These are phyloP conservation scores for Cytospora piceae DNA, from an alignment of 2,329 filamentous ascomycete genomes.

Conservation along the genomic window DNA sequence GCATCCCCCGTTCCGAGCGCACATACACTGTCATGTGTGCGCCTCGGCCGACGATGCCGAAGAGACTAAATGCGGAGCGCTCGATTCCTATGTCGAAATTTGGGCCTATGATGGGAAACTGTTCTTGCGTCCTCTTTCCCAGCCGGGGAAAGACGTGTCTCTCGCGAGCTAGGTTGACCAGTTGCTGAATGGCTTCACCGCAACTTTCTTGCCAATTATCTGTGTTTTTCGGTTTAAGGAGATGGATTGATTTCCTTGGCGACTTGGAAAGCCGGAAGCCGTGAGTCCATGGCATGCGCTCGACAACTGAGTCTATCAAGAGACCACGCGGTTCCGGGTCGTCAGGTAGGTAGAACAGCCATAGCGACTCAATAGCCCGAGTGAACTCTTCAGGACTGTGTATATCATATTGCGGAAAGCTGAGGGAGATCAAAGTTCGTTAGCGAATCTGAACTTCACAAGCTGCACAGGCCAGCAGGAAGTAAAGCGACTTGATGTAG, in stretches of 20 bases:
- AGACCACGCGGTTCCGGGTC: slow-evolving; percentile 38
- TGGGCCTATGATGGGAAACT: slow-evolving; percentile 47
- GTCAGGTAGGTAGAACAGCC: slow-evolving; percentile 32
- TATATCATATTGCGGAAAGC: slow-evolving; percentile 3
- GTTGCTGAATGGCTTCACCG: slow-evolving; percentile 42
- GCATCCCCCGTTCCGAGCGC: slow-evolving; percentile 41
- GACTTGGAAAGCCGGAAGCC: slow-evolving; percentile 43
- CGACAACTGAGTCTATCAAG: slow-evolving; percentile 35
- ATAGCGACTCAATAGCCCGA: slow-evolving; percentile 8
- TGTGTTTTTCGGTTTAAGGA: slow-evolving; percentile 34
- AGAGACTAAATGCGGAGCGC: slow-evolving; percentile 64
- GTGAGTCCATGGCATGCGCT: slow-evolving; percentile 42
- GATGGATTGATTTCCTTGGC: slow-evolving; percentile 37
- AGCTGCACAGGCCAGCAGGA: too few species aligned
- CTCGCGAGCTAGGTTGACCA: slow-evolving; percentile 39
- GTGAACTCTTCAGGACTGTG: neutral
- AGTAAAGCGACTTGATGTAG: too few species aligned
- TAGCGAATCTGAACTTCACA: too few species aligned
- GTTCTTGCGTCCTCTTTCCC: slow-evolving; percentile 44
- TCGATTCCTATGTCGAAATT: slow-evolving; percentile 49
- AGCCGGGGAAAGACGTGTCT: slow-evolving; percentile 40
- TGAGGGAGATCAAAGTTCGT: neutral
- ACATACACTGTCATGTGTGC: slow-evolving; percentile 69
- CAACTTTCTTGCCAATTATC: slow-evolving; percentile 24
- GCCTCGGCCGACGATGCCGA: slow-evolving; percentile 69